A percentile compares a stretch with the other conserved stretches of the same genome.
Evolutionary conservation across 495 filamentous ascomycete species (phyloP).

Genomic region (Bacidia rubella): DNA sequence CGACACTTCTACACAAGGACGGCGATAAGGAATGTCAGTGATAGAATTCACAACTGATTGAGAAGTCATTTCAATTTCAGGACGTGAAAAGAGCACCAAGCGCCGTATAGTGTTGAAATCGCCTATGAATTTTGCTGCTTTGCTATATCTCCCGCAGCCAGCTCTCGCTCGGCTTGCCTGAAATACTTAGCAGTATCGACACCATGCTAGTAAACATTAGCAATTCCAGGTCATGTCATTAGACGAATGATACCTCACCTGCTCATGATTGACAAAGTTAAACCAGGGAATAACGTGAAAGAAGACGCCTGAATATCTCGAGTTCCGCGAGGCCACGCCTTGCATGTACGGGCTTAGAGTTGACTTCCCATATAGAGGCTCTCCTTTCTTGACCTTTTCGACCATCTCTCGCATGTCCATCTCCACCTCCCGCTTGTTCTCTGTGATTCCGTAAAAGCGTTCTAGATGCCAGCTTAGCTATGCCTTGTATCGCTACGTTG

Average conservation of each 20-base stretch:
- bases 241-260: constrained; percentile 27
- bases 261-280: constrained; percentile 93
- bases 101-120: too few species aligned
- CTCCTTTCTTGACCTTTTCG: constrained; percentile 75
- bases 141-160: constrained; percentile 55
- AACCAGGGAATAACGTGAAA: constrained; percentile 82
- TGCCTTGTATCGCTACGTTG: not conserved
- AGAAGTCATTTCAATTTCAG: too few species aligned
- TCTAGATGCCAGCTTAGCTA: constrained; percentile 30
- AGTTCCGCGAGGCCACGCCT: constrained; percentile 85
- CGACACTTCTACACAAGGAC: too few species aligned
- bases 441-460: constrained; percentile 87
- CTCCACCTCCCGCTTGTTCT: constrained; percentile 81
- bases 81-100: too few species aligned
- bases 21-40: too few species aligned
- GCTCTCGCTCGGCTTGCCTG: constrained; percentile 81
- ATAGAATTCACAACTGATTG: too few species aligned
- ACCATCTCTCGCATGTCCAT: constrained; percentile 99
- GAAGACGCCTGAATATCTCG: constrained; percentile 73
- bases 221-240: not conserved
- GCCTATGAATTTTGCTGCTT: not conserved
- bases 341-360: constrained; percentile 73
- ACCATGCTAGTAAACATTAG: constrained; percentile 51
- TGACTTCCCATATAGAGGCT: constrained; percentile 81
- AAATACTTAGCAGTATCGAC: constrained; percentile 99